These are phyloP conservation scores for Calophaca sinica DNA, from an alignment of 306 rosid genomes.

Conservation along the genomic window DNA sequence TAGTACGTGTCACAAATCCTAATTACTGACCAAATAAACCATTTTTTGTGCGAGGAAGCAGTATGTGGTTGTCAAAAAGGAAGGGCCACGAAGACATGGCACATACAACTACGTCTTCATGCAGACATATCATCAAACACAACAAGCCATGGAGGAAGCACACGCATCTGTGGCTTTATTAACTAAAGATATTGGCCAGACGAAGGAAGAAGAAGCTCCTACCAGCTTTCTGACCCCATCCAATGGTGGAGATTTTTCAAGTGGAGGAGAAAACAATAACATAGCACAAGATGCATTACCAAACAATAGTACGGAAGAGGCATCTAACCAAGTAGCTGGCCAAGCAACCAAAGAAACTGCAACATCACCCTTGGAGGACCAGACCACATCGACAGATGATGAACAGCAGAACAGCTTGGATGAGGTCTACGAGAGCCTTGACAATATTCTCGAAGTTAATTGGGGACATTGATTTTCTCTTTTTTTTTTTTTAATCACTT, in stretches of 20 bases:
- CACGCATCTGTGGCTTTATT: constrained; percentile 36
- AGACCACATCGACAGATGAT: background rate
- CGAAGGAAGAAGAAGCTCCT: constrained; percentile 28
- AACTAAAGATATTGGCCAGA: constrained; percentile 31
- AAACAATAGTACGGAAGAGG: background rate
- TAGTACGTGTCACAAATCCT: background rate
- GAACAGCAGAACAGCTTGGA: background rate
- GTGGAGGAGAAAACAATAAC: background rate
- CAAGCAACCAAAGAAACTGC: background rate
- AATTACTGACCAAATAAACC: background rate
- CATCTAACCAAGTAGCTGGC: background rate
- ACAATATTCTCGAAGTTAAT: constrained; percentile 28
- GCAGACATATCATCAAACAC: too few species aligned
- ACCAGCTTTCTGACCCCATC: too few species aligned
- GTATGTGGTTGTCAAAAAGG: constrained; percentile 47
- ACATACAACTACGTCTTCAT: too few species aligned
- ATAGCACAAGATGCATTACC: background rate
- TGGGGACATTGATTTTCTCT: background rate
- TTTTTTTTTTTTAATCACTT: constrained; percentile 16
- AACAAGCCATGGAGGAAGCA: background rate
- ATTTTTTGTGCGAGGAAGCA: constrained; percentile 27
- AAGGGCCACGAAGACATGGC: too few species aligned
- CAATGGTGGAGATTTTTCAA: constrained; percentile 22
- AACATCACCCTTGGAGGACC: background rate
- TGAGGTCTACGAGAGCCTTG: constrained; percentile 40